Base-by-base conservation (phyloP, 768 basidiomycete genomes). In the Hebeloma cylindrosporum region DNA sequence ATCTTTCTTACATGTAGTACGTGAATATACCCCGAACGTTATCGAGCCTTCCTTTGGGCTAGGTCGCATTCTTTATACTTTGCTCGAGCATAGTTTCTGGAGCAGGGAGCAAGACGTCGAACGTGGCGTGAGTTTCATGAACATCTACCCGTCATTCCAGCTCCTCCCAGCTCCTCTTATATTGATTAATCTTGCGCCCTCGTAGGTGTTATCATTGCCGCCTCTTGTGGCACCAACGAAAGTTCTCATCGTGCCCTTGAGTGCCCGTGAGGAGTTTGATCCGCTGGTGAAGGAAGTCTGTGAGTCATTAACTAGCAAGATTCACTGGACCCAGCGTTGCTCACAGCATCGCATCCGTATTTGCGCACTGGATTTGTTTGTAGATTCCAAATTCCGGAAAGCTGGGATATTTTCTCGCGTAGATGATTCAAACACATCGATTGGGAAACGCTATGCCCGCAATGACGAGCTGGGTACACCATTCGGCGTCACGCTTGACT, bases 401-500 rank as follows among this genome's bases (percentile, higher is more conserved):
- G 85, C 85, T 6, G 94, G 95, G 48, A 78, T 97, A 42, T 90
- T 92, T 60, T 85, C 89, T 37, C 80, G 93, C 40, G 94, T 98
- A 1, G 95, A 98, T 63, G 94, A 97, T 62, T 97, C 94, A n/a
- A 88, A 85, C 56, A 83, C 87, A 25, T 85, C 90, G 5, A 98
- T 98, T 60, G 95, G 95, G 30, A 93, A 89, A 70, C 91, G 94
- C 9, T 97, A 98, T 68, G 82, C 95, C 10, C 81, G 95, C 47
- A 99, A 97, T 68, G 95, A 98, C 69, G 95, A 97, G 69, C 79
- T 99, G 33, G 96, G 96, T 52, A 98, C 96, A 22, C 96, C 96
- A 1, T 99, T 87, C 66, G 96, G 95, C 38, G 77, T 95, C 46
- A 99, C 96, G 1, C 76, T 98, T 44, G 95, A 97, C 67, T 97